A percentile compares a stretch with the other conserved stretches of the same genome.
Evolutionary conservation across 2,329 filamentous ascomycete species (phyloP).

Genomic region (Alternaria solani): DNA sequence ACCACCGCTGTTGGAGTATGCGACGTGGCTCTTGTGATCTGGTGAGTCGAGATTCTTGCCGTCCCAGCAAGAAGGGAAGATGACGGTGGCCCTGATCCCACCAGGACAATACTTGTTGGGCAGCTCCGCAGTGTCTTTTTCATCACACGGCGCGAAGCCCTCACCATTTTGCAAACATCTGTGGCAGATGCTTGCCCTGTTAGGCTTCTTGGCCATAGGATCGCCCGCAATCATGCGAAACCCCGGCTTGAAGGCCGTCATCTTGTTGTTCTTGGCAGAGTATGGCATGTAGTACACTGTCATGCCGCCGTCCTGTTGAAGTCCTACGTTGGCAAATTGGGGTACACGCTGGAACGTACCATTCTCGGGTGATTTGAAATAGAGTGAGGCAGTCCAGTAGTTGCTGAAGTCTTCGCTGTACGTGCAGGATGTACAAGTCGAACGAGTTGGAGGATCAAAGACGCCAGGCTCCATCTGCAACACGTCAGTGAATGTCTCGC

Average conservation of each 20-base stretch:
- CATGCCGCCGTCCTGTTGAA: conserved; percentile 43
- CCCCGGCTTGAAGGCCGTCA: conserved; percentile 28
- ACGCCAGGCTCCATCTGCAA: conserved; percentile 35
- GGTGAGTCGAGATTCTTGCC: conserved; percentile 61
- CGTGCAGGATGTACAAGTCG: conserved; percentile 45
- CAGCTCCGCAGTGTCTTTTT: conserved; percentile 48
- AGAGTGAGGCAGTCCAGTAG: conserved; percentile 45
- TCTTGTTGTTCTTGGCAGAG: conserved; percentile 59
- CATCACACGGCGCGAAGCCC: conserved; percentile 31
- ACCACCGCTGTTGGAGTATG: conserved; percentile 60
- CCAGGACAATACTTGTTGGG: conserved; percentile 76
- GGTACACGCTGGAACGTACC: conserved; percentile 45
- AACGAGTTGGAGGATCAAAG: conserved; percentile 33
- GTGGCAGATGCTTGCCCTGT: conserved; percentile 45
- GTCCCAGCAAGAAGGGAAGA: conserved; percentile 79
- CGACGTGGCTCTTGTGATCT: conserved; percentile 70
- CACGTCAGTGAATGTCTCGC: conserved; percentile 16
- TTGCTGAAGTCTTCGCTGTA: conserved; percentile 42
- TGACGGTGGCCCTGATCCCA: conserved; percentile 74
- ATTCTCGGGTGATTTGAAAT: conserved; percentile 44
- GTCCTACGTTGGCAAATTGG: conserved; percentile 40
- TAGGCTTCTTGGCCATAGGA: conserved; percentile 27
- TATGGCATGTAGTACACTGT: conserved; percentile 79
- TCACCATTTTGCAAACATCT: conserved; percentile 36
- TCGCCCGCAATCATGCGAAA: conserved; percentile 44